phyloP scores from a whole-genome alignment of 805 yeast species.

The Zygosaccharomyces lentus region DNA sequence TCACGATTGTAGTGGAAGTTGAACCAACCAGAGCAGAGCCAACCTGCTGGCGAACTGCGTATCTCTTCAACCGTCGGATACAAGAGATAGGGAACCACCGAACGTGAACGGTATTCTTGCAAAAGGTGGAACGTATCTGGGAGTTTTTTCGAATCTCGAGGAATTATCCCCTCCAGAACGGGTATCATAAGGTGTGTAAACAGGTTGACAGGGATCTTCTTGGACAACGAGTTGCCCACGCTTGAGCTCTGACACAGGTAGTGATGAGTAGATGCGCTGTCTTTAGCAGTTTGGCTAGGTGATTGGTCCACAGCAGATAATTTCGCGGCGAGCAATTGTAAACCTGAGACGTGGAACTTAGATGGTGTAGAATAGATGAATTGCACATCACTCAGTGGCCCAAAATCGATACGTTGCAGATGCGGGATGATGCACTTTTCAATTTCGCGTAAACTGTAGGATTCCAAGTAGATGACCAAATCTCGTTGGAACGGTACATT shows the following conservation, averaged over 20 bases:
- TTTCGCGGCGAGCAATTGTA: slow-evolving; percentile 17
- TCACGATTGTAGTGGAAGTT: slow-evolving; percentile 23
- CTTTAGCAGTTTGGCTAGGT: neutral
- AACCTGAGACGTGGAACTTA: slow-evolving; percentile 30
- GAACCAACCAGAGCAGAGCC: slow-evolving; percentile 30
- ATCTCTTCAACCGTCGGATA: slow-evolving; percentile 31
- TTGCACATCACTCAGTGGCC: slow-evolving; percentile 42
- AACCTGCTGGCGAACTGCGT: slow-evolving; percentile 19
- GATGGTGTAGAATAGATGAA: slow-evolving; percentile 57
- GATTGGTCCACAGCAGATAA: slow-evolving; percentile 4
- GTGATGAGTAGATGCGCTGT: slow-evolving; percentile 12
- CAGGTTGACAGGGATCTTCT: slow-evolving; percentile 16
- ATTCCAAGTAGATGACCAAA: slow-evolving; percentile 42
- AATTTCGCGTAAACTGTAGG: slow-evolving; percentile 38
- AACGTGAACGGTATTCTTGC: slow-evolving; percentile 1
- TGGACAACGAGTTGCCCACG: slow-evolving; percentile 23
- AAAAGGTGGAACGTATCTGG: slow-evolving; percentile 5
- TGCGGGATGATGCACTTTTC: slow-evolving; percentile 25
- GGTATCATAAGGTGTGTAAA: slow-evolving; percentile 30
- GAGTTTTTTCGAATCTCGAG: slow-evolving; percentile 6
- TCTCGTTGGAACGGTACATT: slow-evolving; percentile 42
- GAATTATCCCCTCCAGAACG: slow-evolving; percentile 10
- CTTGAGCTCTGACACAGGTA: slow-evolving; percentile 37
- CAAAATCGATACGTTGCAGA: slow-evolving; percentile 42
- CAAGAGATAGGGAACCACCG: slow-evolving; percentile 22